Conservation (phyloP, 148 eudicot species). For the Linanthus parryae region DNA sequence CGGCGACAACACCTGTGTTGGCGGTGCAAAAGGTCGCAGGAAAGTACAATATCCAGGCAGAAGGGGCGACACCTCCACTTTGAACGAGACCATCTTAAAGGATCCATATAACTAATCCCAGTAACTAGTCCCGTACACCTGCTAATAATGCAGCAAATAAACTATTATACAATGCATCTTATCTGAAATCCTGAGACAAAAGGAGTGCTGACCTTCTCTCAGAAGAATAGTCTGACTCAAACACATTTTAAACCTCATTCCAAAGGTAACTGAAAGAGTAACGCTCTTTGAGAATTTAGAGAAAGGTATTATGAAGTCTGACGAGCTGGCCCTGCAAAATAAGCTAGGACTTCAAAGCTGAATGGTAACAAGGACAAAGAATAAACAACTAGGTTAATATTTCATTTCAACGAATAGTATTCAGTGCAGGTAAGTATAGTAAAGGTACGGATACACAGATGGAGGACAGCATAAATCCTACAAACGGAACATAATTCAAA, state of each 20-base stretch:
- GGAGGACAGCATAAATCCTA: too few relatives aligned
- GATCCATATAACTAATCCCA: conserved; percentile 75
- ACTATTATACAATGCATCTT: too few relatives aligned
- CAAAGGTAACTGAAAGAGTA: conserved; percentile 35
- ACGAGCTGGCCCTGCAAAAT: conserved; percentile 55
- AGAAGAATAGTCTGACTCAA: conserved; percentile 66
- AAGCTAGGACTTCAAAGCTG: background rate
- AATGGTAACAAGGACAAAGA: background rate
- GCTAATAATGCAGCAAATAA: too few relatives aligned
- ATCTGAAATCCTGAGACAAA: too few relatives aligned
- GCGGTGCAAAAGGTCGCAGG: conserved; percentile 16
- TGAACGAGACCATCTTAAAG: conserved; percentile 85
- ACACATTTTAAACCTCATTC: conserved; percentile 78
- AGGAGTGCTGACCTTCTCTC: conserved; percentile 91
- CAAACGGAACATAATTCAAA: too few relatives aligned
- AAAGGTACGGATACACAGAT: too few relatives aligned
- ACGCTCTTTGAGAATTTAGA: conserved; percentile 59
- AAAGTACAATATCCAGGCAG: conserved; percentile 14
- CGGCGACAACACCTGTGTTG: conserved; percentile 42
- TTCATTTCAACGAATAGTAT: too few relatives aligned
- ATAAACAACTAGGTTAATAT: background rate
- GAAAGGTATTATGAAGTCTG: conserved; percentile 67
- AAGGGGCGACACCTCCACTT: conserved; percentile 67
- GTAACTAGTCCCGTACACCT: conserved; percentile 81
- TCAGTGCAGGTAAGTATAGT: too few relatives aligned